Evolutionary conservation across 768 basidiomycete species (phyloP).

Genomic region (Collybia sordida): DNA sequence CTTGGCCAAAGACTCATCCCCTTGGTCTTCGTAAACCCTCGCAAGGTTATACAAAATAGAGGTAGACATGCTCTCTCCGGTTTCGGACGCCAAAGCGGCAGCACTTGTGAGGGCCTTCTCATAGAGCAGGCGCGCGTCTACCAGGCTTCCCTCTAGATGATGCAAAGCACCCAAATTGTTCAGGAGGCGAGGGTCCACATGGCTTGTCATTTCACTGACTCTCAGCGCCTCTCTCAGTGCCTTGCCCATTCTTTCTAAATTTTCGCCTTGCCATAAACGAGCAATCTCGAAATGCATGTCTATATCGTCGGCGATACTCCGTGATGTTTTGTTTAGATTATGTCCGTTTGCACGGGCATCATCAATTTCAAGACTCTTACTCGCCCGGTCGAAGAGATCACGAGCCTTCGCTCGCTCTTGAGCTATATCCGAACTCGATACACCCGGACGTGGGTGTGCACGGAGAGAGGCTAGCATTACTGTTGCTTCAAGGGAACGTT

Average conservation of each 20-base stretch:
- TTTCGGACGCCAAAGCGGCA: slow-evolving; percentile 40
- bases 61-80: slow-evolving; percentile 71
- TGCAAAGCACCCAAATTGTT: slow-evolving; percentile 81
- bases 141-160: slow-evolving; percentile 63
- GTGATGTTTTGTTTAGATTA: slow-evolving; percentile 36
- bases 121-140: slow-evolving; percentile 63
- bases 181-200: slow-evolving; percentile 64
- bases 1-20: slow-evolving; percentile 69
- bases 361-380: slow-evolving; percentile 66
- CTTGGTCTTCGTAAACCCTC: slow-evolving; percentile 84
- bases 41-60: slow-evolving; percentile 91
- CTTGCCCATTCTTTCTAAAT: slow-evolving; percentile 66
- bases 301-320: slow-evolving; percentile 69
- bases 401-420: slow-evolving; percentile 75
- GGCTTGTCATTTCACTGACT: slow-evolving; percentile 51
- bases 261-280: slow-evolving; percentile 83
- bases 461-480: slow-evolving; percentile 89
- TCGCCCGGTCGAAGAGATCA: slow-evolving; percentile 77
- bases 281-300: slow-evolving; percentile 93
- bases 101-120: slow-evolving; percentile 71
- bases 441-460: slow-evolving; percentile 77
- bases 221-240: slow-evolving; percentile 75
- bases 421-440: slow-evolving; percentile 68
- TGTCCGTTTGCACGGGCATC: slow-evolving; percentile 47
- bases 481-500: slow-evolving; percentile 77